Evolutionary conservation across 495 filamentous ascomycete species (phyloP).

Genomic region (Gamarada debralockiae): DNA sequence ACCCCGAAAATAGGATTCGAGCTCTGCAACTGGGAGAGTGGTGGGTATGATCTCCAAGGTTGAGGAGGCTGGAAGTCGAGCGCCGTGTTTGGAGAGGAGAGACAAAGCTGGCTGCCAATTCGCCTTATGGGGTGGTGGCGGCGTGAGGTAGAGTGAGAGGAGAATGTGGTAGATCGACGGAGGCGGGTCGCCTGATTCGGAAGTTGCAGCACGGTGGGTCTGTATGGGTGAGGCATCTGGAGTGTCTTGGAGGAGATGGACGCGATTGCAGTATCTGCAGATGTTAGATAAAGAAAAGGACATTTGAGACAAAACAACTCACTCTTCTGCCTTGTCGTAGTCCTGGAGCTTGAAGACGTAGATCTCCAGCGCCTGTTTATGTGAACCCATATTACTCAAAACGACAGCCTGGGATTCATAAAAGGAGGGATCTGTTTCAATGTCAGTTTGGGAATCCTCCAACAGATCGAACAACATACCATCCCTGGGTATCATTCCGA

Average conservation of each 20-base stretch:
- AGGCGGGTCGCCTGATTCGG: constrained; percentile 52
- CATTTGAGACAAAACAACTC: constrained; percentile 25
- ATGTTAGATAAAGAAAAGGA: background rate
- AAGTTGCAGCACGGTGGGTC: constrained; percentile 31
- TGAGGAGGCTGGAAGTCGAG: constrained; percentile 79
- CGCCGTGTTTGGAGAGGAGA: constrained; percentile 87
- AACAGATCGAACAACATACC: constrained; percentile 45
- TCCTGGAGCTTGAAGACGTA: constrained; percentile 93
- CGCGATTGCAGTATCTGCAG: constrained; percentile 79
- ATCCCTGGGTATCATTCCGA: constrained; percentile 70
- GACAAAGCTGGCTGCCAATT: constrained; percentile 77
- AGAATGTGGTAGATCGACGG: constrained; percentile 87
- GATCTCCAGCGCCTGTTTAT: constrained; percentile 90
- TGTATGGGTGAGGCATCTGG: constrained; percentile 32
- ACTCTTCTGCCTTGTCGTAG: constrained; percentile 91
- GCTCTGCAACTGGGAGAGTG: constrained; percentile 66
- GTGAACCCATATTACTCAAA: constrained; percentile 91
- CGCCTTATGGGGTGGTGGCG: constrained; percentile 67
- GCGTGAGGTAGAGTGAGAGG: constrained; percentile 83
- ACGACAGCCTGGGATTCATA: constrained; percentile 90
- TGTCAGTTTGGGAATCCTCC: constrained; percentile 4
- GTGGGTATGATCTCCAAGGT: constrained; percentile 85
- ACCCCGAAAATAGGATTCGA: constrained; percentile 89
- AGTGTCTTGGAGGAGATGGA: constrained; percentile 58
- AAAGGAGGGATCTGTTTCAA: constrained; percentile 65